phyloP scores from a whole-genome alignment of 139 green algal species.

The Chlorella sp. region DNA sequence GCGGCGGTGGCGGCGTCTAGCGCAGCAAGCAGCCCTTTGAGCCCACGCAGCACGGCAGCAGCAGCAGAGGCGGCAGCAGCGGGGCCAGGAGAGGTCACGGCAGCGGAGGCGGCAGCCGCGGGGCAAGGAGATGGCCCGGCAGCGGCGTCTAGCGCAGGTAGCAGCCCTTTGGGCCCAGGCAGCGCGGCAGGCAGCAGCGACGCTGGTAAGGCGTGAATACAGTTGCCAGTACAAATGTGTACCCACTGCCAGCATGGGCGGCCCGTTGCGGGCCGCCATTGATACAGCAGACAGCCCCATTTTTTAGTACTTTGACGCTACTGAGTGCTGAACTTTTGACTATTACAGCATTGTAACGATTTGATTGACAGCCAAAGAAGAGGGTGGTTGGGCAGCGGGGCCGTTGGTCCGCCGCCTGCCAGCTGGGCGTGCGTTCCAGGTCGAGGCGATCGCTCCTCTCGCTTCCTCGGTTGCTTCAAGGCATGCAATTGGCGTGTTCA shows the following conservation, averaged over 20 bases:
- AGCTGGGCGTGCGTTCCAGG: too few species aligned
- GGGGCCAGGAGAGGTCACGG: too few species aligned
- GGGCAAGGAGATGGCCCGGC: background rate
- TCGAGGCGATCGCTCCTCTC: too few species aligned
- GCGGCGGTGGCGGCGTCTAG: background rate
- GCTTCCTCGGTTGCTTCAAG: too few species aligned
- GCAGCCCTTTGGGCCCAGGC: background rate
- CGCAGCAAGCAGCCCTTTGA: background rate
- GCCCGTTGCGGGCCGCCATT: too few species aligned
- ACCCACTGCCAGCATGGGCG: background rate
- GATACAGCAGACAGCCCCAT: too few species aligned
- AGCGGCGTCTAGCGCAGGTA: background rate
- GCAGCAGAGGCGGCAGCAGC: slow-evolving; percentile 3
- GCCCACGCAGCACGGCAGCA: too few species aligned
- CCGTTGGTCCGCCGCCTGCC: too few species aligned
- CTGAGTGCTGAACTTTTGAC: background rate
- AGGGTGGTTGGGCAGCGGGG: too few species aligned
- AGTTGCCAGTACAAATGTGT: too few species aligned
- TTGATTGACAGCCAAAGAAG: background rate
- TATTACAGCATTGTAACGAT: background rate
- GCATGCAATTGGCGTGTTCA: too few species aligned
- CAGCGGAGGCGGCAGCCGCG: background rate
- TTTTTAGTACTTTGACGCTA: too few species aligned
- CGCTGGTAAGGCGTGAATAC: background rate
- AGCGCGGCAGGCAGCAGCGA: background rate